Base-by-base conservation (phyloP, 345 rosid species). In the Erucastrum elatum region DNA sequence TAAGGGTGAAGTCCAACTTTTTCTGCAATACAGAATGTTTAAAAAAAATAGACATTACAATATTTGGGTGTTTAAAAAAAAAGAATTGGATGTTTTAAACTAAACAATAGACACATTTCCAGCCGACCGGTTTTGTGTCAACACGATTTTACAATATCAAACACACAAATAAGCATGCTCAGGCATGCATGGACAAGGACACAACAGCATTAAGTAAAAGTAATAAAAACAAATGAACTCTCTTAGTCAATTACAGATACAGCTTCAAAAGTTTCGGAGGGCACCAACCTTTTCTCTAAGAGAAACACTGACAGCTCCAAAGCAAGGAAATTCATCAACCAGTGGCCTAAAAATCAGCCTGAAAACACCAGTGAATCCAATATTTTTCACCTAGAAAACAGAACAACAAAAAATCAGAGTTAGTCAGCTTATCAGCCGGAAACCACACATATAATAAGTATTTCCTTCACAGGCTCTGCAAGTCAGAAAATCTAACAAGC, bases 321-420 rank as follows among this genome's bases (percentile, higher is more conserved):
- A 96, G 88, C 99, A 90, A 80, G 99, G 99, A 71, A 96, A 87
- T 78, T 93, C 98, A 11, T 87, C 84, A 77, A 96, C 98, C 27
- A 93, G 84, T 16, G 99, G 99, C 91, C 86, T 93, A 80, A 96
- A 93, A 72, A 93, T 91, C 85, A 96, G 87, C 87, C 99, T 90
- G 88, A 96, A 96, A 83, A 96, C 93, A 85, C 99, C 99, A 63
- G 99, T 90, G 80, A 96, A 96, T 83, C 94, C 97, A 72, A 93
- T 87, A 84, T 96, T 85, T 85, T 91, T 96, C 76, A 96, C 99
- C 99, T 96, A 77, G 62, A 31, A 81, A 85, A 80, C 39, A 44
- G 35, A 72, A 72, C 15, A 46, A 66, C 53, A 55, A 64, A 26
- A 73, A 4, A 70, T 39, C n/a, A 74, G 65, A 65, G 13, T 39